A percentile compares a stretch with the other conserved stretches of the same genome.
Conservation (phyloP, 1,284 basidiomycete genomes). For the Sanghuangporus baumii region DNA sequence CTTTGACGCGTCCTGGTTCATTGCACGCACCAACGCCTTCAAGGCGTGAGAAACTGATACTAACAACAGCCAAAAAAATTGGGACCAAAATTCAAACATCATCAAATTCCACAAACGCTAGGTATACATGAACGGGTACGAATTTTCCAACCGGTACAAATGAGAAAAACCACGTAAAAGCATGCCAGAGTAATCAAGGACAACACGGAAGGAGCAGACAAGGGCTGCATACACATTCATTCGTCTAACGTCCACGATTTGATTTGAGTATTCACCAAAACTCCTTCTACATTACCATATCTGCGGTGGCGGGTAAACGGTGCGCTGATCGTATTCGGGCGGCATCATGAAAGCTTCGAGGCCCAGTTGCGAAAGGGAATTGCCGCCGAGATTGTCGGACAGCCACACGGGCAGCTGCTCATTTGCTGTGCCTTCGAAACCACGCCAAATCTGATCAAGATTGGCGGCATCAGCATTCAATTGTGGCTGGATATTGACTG, state of each 20-base stretch:
- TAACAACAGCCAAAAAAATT: neutral
- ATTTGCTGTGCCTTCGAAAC: constrained; percentile 60
- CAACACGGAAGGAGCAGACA: neutral
- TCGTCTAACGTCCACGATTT: neutral
- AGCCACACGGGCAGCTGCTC: constrained; percentile 80
- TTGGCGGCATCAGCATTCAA: constrained; percentile 39
- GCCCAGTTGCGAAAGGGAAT: constrained; percentile 68
- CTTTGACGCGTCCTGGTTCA: neutral
- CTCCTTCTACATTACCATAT: constrained; percentile 48
- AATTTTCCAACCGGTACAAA: neutral
- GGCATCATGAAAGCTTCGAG: constrained; percentile 81
- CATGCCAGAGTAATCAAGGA: neutral
- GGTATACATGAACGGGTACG: neutral
- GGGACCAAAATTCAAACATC: neutral
- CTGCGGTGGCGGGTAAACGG: constrained; percentile 42
- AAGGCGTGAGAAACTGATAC: neutral
- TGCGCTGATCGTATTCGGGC: constrained; percentile 55
- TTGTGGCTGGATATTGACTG: constrained; percentile 27
- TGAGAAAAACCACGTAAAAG: neutral
- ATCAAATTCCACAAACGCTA: neutral
- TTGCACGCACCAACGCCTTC: neutral
- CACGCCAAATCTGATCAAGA: constrained; percentile 70
- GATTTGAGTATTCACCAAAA: neutral
- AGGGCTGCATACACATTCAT: constrained; percentile 2
- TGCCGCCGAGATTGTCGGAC: constrained; percentile 71